Evolutionary conservation across 108 stramenopile species (phyloP).

Genomic region (Cylindrotheca fusiformis): DNA sequence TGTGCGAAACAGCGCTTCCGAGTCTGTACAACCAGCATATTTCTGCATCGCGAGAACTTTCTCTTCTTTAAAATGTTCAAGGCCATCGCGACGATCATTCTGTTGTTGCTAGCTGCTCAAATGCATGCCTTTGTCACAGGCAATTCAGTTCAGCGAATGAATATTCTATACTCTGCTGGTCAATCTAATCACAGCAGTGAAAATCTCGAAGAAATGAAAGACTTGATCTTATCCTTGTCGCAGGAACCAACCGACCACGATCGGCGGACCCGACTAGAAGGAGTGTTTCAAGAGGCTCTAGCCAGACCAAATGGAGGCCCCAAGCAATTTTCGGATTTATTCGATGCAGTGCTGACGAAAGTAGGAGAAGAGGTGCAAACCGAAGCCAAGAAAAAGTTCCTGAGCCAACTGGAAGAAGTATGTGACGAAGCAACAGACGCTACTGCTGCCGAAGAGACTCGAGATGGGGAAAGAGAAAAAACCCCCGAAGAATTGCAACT

Average conservation of each 20-base stretch:
- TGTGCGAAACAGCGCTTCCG: too few species aligned
- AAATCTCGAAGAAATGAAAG: constrained; percentile 49
- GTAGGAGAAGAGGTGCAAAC: constrained; percentile 64
- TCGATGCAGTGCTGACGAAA: constrained; percentile 29
- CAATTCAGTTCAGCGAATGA: too few species aligned
- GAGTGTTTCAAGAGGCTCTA: constrained; percentile 54
- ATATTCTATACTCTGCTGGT: too few species aligned
- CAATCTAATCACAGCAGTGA: too few species aligned
- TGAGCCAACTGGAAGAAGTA: constrained; percentile 17
- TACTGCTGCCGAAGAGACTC: constrained; percentile 3
- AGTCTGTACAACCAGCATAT: too few species aligned
- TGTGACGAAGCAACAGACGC: constrained; percentile 6
- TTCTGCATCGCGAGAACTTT: too few species aligned
- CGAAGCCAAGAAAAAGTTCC: constrained; percentile 41
- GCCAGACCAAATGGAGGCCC: constrained; percentile 33
- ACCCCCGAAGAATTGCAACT: constrained; percentile 43
- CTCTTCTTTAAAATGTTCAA: too few species aligned
- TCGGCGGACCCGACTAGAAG: constrained; percentile 39
- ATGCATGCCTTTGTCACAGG: too few species aligned
- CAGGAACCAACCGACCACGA: constrained; percentile 52
- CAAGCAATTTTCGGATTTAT: constrained; percentile 33
- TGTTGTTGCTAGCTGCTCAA: too few species aligned
- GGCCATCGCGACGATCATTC: too few species aligned
- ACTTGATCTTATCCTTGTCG: constrained; percentile 56
- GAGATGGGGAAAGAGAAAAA: background rate